A percentile compares a stretch with the other conserved stretches of the same genome.
Conservation (phyloP, 805 yeast genomes). For the Saturnispora bothae region DNA sequence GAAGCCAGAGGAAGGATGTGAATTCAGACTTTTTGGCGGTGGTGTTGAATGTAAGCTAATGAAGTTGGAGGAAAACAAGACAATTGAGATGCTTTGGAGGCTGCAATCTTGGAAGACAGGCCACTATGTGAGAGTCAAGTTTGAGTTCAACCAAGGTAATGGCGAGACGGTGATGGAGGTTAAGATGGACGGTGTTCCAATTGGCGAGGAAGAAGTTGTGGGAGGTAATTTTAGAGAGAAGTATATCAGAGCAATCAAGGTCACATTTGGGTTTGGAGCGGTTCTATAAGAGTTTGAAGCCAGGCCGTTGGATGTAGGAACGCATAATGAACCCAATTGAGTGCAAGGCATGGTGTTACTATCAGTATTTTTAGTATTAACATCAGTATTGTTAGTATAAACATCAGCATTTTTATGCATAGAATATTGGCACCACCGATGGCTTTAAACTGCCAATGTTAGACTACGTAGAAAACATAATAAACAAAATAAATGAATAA, state of each 20-base stretch:
- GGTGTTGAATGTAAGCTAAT: constrained; percentile 64
- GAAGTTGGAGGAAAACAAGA: constrained; percentile 46
- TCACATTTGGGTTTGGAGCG: constrained; percentile 94
- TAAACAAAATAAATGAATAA: too few species aligned
- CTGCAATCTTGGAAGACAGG: constrained; percentile 81
- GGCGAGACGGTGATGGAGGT: constrained; percentile 73
- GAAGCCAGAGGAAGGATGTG: constrained; percentile 48
- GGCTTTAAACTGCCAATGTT: too few species aligned
- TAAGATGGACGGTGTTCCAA: constrained; percentile 78
- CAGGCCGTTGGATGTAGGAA: too few species aligned
- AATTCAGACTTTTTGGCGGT: constrained; percentile 75
- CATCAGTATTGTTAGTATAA: too few species aligned
- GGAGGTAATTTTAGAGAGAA: constrained; percentile 78
- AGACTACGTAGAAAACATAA: too few species aligned
- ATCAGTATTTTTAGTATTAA: too few species aligned
- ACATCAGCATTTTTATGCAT: too few species aligned
- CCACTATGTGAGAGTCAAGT: constrained; percentile 59
- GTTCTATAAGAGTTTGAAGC: constrained; percentile 38
- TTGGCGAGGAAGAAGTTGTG: constrained; percentile 89
- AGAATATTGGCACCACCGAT: too few species aligned
- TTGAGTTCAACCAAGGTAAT: constrained; percentile 65
- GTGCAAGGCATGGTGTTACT: too few species aligned
- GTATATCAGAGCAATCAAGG: constrained; percentile 79
- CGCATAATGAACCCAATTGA: too few species aligned
- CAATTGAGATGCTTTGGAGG: constrained; percentile 75